These are phyloP conservation scores for Raddia distichophylla DNA, from an alignment of 176 grass and related monocot species.

Conservation along the genomic window DNA sequence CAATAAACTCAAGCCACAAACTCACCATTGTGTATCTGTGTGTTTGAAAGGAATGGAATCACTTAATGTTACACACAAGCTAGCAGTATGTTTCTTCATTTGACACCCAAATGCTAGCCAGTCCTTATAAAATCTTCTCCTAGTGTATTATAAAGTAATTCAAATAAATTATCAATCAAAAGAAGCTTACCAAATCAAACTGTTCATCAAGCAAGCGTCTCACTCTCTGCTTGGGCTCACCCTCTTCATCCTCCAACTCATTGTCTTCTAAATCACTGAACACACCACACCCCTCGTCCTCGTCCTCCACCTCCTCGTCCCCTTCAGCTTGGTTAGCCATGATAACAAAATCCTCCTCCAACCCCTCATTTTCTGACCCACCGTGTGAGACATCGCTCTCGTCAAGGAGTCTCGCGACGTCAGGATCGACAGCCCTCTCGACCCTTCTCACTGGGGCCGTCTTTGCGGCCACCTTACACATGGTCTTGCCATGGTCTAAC, in stretches of 20 bases:
- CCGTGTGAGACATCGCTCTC: slow-evolving; percentile 58
- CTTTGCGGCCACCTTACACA: slow-evolving; percentile 73
- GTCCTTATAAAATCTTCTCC: background rate
- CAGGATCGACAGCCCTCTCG: slow-evolving; percentile 67
- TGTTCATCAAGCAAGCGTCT: slow-evolving; percentile 78
- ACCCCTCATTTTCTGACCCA: slow-evolving; percentile 71
- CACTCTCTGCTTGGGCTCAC: slow-evolving; percentile 56
- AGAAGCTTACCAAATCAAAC: slow-evolving; percentile 80
- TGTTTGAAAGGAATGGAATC: background rate
- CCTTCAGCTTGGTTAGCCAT: slow-evolving; percentile 75
- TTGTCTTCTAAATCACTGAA: slow-evolving; percentile 46
- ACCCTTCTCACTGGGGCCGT: slow-evolving; percentile 57
- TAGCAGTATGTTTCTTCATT: background rate
- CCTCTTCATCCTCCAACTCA: slow-evolving; percentile 40
- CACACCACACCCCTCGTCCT: slow-evolving; percentile 27
- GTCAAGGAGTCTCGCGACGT: slow-evolving; percentile 69
- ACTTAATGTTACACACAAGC: background rate
- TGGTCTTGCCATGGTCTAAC: slow-evolving; percentile 48
- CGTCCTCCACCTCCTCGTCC: slow-evolving; percentile 40
- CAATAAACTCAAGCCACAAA: slow-evolving; percentile 5
- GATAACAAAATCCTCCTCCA: slow-evolving; percentile 97
- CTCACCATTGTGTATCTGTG: background rate
- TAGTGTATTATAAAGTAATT: background rate
- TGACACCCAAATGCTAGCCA: background rate
- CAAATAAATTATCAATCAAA: background rate